phyloP scores from a whole-genome alignment of 495 filamentous ascomycete genomes.

The Aspergillus incahuasiensis region DNA sequence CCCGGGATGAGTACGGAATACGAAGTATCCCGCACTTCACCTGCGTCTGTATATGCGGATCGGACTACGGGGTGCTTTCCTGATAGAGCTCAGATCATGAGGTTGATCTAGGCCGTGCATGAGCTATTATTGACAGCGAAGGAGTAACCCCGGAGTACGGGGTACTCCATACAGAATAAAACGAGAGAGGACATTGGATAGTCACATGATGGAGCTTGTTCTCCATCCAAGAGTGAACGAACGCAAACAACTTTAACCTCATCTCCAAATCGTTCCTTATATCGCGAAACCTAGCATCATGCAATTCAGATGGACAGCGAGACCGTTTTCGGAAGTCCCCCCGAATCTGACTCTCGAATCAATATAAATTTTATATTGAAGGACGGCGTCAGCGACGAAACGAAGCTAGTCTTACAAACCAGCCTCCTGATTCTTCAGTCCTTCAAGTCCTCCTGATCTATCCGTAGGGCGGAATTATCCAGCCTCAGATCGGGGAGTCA shows the following conservation, averaged over 20 bases:
- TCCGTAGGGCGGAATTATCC: background rate
- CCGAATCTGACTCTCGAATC: background rate
- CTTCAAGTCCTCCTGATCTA: background rate
- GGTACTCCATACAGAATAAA: too few species aligned
- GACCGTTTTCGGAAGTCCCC: background rate
- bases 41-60: background rate
- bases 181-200: background rate
- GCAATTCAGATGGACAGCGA: background rate
- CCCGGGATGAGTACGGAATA: background rate
- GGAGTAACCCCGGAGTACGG: background rate
- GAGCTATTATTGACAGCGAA: too few species aligned
- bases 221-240: background rate
- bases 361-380: background rate
- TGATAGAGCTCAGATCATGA: background rate
- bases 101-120: background rate
- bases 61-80: background rate
- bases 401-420: background rate
- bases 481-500: background rate
- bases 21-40: background rate
- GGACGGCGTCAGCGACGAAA: background rate
- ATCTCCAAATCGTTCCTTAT: background rate
- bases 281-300: background rate
- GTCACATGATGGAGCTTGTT: background rate
- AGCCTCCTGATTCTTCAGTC: background rate
- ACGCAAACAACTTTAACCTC: background rate